Base-by-base conservation (phyloP, 208 protist species). In the Trypanosoma congolense region DNA sequence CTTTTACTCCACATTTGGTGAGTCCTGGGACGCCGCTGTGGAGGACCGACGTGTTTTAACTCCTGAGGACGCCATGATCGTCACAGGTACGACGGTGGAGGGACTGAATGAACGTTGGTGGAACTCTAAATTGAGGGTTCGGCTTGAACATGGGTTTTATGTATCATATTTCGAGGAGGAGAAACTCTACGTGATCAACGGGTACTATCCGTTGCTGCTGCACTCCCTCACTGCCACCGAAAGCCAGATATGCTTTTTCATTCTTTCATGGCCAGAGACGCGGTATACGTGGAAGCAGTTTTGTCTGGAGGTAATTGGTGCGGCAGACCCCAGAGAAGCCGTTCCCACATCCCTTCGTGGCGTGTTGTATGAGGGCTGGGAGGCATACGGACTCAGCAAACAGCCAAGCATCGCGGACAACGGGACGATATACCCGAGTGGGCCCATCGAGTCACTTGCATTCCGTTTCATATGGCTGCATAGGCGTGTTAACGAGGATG, bases 171-270 rank as follows among this genome's bases (percentile, higher is more conserved):
- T 81, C 30, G 54, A 49, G 28, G 59, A 70, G 36, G 53, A 70
- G 40, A 40, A n/a, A 10, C 4, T 77, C 16, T 91, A 88, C 54
- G 75, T 93, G 1, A 55, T 86, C 22, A 93, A 96, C 59, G 90
- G 86, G 14, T 76, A 83, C 55, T 91, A 84, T 49, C 79, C 77
- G 25, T 50, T 73, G 0, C 56, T 88, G 54, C 61, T 70, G 0
- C 56, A 75, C 42, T 29, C 58, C 36, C 76, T 83, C 61, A 77
- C 62, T 18, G 56, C 45, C 10, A 31, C 38, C 8, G 56, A 63
- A 1, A 61, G 38, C 26, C 45, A 61, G 21, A 41, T 50, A 5
- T 80, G 65, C 51, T 28, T 66, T 33, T 56, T 80, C 49, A 64
- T 69, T 19, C 57, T 89, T 14, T 61, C 74, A 29, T 89, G 81